Evolutionary conservation across 768 basidiomycete species (phyloP).

Genomic region (Boletus barrowsii): DNA sequence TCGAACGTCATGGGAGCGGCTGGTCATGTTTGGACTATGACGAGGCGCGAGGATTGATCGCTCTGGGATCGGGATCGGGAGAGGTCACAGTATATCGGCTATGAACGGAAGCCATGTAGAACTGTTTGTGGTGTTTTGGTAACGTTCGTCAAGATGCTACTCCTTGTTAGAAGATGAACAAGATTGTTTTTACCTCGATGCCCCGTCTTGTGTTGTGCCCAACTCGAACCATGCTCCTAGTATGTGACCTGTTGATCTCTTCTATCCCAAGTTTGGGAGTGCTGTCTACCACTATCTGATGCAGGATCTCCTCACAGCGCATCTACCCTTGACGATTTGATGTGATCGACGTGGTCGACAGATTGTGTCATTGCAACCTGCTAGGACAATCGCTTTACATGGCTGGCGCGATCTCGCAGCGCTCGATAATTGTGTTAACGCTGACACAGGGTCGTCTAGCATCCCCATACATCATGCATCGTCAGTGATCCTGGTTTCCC

Average conservation of each 20-base stretch:
- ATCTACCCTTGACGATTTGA: neutral
- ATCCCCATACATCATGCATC: neutral
- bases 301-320: constrained; percentile 1
- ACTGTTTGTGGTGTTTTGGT: neutral
- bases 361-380: constrained; percentile 3
- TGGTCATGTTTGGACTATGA: constrained; percentile 66
- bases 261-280: neutral
- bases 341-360: constrained; percentile 1
- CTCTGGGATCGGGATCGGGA: constrained; percentile 50
- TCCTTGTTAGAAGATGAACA: neutral
- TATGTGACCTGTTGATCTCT: constrained; percentile 4
- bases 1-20: constrained; percentile 25
- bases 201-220: neutral
- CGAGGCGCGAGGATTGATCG: constrained; percentile 52
- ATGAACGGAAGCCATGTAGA: constrained; percentile 6
- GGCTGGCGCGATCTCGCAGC: neutral
- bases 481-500: neutral
- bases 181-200: neutral
- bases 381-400: neutral
- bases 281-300: constrained; percentile 4
- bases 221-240: neutral
- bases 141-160: neutral
- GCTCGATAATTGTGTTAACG: neutral
- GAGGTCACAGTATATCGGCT: constrained; percentile 36
- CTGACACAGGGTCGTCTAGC: neutral